These are phyloP conservation scores for Physcomitrellopsis africana DNA, from an alignment of 225 moss, liverwort and hornwort species.

Conservation along the genomic window DNA sequence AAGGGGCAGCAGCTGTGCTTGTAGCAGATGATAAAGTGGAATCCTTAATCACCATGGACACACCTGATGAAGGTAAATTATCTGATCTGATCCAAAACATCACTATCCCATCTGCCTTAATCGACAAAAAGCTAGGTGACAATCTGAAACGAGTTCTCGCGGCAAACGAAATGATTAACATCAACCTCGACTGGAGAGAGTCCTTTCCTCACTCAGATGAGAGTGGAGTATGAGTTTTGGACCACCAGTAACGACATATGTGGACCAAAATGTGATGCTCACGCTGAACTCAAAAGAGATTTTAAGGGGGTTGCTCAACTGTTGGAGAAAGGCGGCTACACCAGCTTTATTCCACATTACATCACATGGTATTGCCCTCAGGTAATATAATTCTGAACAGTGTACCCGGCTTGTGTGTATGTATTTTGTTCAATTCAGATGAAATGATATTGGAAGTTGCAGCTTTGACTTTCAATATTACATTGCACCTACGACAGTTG, in stretches of 20 bases:
- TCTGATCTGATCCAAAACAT: conserved; percentile 49
- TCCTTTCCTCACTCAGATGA: conserved; percentile 61
- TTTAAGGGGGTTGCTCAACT: conserved; percentile 76
- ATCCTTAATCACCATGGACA: conserved; percentile 49
- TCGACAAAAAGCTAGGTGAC: conserved; percentile 70
- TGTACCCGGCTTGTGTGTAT: too few species aligned
- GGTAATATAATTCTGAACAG: conserved; percentile 27
- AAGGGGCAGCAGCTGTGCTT: conserved; percentile 55
- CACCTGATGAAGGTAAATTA: conserved; percentile 47
- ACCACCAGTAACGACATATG: conserved; percentile 87
- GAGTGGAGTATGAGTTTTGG: conserved; percentile 77
- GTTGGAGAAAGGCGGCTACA: conserved; percentile 77
- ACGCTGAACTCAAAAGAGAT: conserved; percentile 66
- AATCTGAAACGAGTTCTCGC: conserved; percentile 54
- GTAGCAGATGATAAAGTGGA: conserved; percentile 59
- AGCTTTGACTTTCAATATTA: too few species aligned
- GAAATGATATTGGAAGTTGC: too few species aligned
- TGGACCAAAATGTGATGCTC: conserved; percentile 66
- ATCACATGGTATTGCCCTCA: conserved; percentile 84
- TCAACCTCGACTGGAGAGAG: conserved; percentile 86
- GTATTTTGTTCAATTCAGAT: too few species aligned
- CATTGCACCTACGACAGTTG: too few species aligned
- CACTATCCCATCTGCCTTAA: conserved; percentile 74
- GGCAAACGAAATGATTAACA: conserved; percentile 50
- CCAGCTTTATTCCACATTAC: conserved; percentile 80